Base-by-base conservation (phyloP, 2,329 filamentous ascomycete genomes). In the Beauveria medogensis region DNA sequence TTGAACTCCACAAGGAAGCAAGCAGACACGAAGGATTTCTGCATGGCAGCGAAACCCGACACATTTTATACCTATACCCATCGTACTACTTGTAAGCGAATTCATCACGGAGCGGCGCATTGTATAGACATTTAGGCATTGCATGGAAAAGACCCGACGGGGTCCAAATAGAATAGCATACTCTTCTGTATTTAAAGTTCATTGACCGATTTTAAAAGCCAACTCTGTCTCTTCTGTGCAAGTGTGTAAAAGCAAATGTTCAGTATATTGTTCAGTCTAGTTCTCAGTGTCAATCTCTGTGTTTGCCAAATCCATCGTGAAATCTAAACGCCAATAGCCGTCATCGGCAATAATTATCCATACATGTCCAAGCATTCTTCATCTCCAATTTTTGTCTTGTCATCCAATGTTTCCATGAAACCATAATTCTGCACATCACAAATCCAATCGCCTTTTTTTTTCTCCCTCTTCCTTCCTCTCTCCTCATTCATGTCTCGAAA, bases 401-500 rank as follows among this genome's bases (percentile, higher is more conserved):
- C 48, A 51, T 34, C 20, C 18, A 51, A 12, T 28, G 2, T 14
- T 30, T 24, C 24, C 20, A 47, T 6, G 44, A 12, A 20, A 20
- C 48, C 48, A 52, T 37, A 14, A 37, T n/a, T 20, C 26, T 34
- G 18, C 47, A 34, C 7, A 12, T 37, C 30, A 7, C 5, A 53
- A 51, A 16, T 34, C 18, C 18, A n/a, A 34, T 43, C 37, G 3
- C 6, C 18, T n/a, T 54, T 28, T 8, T 43, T 28, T 5, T 43
- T 44, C 18, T 20, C 7, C 4, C 10, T n/a, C 14, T 40, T n/a
- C 14, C 22, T 26, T 43, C n/a, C 41, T 1, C 5, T 24, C 5
- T 5, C 10, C 3, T 30, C 28, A 30, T 30, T 34, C 30, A 34
- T 5, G 12, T 5, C 12, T 43, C 56, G 72, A 59, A 71, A n/a